These are phyloP conservation scores for Thelonectria discophora DNA, from an alignment of 2,329 filamentous ascomycete species.

Conservation along the genomic window DNA sequence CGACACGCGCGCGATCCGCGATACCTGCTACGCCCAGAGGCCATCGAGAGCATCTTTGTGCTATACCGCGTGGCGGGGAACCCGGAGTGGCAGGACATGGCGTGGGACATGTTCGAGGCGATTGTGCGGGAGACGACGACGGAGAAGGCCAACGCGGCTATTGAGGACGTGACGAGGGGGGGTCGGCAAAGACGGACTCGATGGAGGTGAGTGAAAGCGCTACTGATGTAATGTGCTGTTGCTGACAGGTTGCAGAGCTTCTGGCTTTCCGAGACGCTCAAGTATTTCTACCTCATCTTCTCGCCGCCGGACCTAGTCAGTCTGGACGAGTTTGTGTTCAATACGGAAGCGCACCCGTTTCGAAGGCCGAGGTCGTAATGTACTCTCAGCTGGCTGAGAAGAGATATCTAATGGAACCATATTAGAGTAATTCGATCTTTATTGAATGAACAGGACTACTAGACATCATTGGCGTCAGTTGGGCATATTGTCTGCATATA, in stretches of 20 bases:
- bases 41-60: conserved; percentile 58
- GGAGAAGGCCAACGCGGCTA: conserved; percentile 57
- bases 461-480: no score
- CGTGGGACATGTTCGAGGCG: conserved; percentile 62
- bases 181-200: conserved; percentile 59
- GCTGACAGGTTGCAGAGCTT: conserved; percentile 62
- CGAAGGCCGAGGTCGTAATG: conserved; percentile 26
- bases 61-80: conserved; percentile 61
- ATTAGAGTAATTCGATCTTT: no score
- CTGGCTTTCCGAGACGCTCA: conserved; percentile 77
- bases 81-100: conserved; percentile 57
- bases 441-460: no score
- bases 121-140: conserved; percentile 58
- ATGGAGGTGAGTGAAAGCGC: conserved; percentile 62
- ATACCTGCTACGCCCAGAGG: conserved; percentile 62
- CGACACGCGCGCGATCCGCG: conserved; percentile 61
- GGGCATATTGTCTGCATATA: no score
- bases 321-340: conserved; percentile 73
- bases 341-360: conserved; percentile 62
- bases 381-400: no score
- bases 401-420: no score
- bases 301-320: conserved; percentile 69
- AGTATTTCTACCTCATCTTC: conserved; percentile 80
- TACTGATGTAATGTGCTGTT: conserved; percentile 30
- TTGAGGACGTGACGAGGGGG: conserved; percentile 52